These are phyloP conservation scores for Glycine soja DNA, from an alignment of 306 rosid species.

Conservation along the genomic window DNA sequence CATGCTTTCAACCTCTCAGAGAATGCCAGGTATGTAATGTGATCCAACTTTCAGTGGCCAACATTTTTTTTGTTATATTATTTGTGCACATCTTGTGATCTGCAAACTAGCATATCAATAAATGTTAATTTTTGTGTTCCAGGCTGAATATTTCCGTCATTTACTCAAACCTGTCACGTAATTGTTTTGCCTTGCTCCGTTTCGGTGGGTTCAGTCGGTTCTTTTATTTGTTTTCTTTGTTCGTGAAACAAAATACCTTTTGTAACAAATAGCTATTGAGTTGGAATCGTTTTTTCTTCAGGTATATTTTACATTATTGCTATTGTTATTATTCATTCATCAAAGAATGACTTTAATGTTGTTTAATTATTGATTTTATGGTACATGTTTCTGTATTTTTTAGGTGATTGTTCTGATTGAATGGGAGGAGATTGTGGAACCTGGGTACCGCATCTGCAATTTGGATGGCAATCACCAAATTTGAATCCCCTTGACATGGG, in stretches of 20 bases:
- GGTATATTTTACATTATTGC: conserved; percentile 54
- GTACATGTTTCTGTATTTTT: conserved; percentile 6
- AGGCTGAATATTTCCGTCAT: conserved; percentile 97
- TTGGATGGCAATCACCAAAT: conserved; percentile 65
- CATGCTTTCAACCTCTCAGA: conserved; percentile 95
- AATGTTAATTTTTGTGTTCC: conserved; percentile 42
- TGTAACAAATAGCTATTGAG: conserved; percentile 56
- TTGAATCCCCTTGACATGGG: conserved; percentile 48
- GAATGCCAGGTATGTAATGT: conserved; percentile 85
- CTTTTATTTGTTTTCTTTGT: conserved; percentile 65
- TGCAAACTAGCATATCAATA: not conserved
- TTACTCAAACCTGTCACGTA: conserved; percentile 97
- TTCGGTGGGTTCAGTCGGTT: conserved; percentile 69
- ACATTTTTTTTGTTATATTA: not conserved
- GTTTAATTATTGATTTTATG: not conserved
- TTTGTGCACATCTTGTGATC: conserved; percentile 3
- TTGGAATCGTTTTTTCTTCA: conserved; percentile 55
- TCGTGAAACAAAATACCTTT: conserved; percentile 53
- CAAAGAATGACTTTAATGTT: not conserved
- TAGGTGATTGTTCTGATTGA: conserved; percentile 68
- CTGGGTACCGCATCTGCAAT: conserved; percentile 57
- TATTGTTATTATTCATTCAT: not conserved
- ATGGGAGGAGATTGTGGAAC: conserved; percentile 78
- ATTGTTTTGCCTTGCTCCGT: conserved; percentile 47
- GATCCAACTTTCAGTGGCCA: not conserved